Conservation (phyloP, 2,329 filamentous ascomycete species). For the Fusarium hostae region DNA sequence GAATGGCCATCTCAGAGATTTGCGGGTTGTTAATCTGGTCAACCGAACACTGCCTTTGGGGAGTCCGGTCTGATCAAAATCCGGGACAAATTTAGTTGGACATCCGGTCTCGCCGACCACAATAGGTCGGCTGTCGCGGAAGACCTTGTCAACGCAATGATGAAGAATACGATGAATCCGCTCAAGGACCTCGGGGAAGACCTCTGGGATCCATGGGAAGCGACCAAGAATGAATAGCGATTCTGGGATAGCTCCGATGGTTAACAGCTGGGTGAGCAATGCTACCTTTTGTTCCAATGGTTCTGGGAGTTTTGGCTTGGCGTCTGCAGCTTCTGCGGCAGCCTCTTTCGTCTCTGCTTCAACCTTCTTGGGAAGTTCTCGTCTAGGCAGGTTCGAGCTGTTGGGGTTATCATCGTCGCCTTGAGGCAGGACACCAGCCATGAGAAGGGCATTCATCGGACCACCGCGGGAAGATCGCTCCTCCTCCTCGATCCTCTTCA, state of each 20-base stretch:
- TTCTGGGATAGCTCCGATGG: slow-evolving; percentile 92
- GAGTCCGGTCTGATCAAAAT: slow-evolving; percentile 72
- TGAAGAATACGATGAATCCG: slow-evolving; percentile 86
- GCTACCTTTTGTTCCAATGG: slow-evolving; percentile 89
- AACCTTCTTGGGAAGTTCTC: slow-evolving; percentile 63
- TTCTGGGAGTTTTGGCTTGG: slow-evolving; percentile 69
- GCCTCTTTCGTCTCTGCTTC: slow-evolving; percentile 63
- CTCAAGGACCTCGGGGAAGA: slow-evolving; percentile 82
- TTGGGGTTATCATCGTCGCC: slow-evolving; percentile 75
- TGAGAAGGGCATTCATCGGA: slow-evolving; percentile 83
- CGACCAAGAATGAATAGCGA: slow-evolving; percentile 90
- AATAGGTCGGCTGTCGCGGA: slow-evolving; percentile 57
- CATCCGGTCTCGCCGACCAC: slow-evolving; percentile 47
- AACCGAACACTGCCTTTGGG: slow-evolving; percentile 76
- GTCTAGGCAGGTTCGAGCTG: slow-evolving; percentile 54
- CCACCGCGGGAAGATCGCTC: slow-evolving; percentile 78
- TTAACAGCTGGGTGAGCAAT: slow-evolving; percentile 84
- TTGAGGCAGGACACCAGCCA: slow-evolving; percentile 81
- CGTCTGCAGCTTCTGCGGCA: slow-evolving; percentile 56
- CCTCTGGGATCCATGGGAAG: slow-evolving; percentile 91
- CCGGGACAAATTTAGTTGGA: slow-evolving; percentile 58
- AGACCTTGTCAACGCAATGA: slow-evolving; percentile 82
- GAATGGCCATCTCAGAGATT: slow-evolving; percentile 83
- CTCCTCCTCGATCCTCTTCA: slow-evolving; percentile 81
- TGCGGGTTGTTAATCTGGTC: slow-evolving; percentile 68